Evolutionary conservation across 2,329 filamentous ascomycete species (phyloP).

Genomic region (Aurifilum marmelostoma): DNA sequence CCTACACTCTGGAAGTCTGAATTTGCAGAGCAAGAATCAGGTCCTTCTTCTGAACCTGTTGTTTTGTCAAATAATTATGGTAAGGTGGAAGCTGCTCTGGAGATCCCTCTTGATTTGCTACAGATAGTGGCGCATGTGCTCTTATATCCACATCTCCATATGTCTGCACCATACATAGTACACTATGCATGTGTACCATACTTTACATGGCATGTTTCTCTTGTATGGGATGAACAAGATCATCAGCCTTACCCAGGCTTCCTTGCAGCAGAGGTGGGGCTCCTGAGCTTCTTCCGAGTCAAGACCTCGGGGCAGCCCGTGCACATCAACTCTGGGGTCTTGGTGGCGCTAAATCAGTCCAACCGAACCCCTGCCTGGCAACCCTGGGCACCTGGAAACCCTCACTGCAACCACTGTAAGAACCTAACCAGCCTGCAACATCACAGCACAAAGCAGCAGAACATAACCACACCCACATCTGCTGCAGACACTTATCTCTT

Average conservation of each 20-base stretch:
- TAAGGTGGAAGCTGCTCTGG: too few species aligned
- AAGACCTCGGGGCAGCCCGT: slow-evolving; percentile 7
- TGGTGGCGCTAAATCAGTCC: not conserved
- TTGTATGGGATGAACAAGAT: not conserved
- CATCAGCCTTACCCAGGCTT: slow-evolving; percentile 11
- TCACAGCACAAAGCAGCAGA: not conserved
- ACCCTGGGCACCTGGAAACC: not conserved
- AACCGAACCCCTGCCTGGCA: not conserved
- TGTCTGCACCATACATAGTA: not conserved
- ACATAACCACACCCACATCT: too few species aligned
- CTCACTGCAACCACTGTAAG: not conserved
- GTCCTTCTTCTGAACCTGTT: too few species aligned
- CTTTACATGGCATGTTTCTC: not conserved
- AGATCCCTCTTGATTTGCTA: too few species aligned
- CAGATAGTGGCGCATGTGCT: too few species aligned
- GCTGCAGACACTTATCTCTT: too few species aligned
- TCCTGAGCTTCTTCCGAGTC: slow-evolving; percentile 2
- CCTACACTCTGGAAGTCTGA: too few species aligned
- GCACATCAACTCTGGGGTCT: slow-evolving; percentile 6
- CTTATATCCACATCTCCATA: not conserved
- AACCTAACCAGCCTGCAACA: not conserved
- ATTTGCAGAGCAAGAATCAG: too few species aligned
- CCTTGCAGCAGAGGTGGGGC: slow-evolving; percentile 4
- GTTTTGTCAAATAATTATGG: too few species aligned
- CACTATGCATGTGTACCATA: not conserved